Conservation (phyloP, 768 basidiomycete species). For the Amanita rubescens region DNA sequence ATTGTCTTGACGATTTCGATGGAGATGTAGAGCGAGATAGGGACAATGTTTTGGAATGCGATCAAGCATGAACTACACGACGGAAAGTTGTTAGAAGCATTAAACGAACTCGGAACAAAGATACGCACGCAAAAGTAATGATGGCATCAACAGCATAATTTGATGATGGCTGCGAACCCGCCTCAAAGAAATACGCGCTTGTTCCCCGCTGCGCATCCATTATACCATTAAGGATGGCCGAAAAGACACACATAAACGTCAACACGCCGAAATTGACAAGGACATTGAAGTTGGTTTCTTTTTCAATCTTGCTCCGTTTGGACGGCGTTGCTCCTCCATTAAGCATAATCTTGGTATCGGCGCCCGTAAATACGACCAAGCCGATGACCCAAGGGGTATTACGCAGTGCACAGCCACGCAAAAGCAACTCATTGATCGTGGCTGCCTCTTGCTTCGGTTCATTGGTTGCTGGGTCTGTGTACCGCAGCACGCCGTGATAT, state of each 20-base stretch:
- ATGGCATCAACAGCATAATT: slow-evolving; percentile 65
- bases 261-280: slow-evolving; percentile 86
- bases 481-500: slow-evolving; percentile 82
- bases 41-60: slow-evolving; percentile 96
- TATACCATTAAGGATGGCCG: slow-evolving; percentile 72
- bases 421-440: slow-evolving; percentile 86
- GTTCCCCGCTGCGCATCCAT: slow-evolving; percentile 52
- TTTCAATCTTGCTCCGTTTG: slow-evolving; percentile 97
- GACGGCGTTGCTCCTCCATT: slow-evolving; percentile 91
- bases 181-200: slow-evolving; percentile 70
- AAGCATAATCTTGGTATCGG: slow-evolving; percentile 88
- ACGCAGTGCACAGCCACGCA: slow-evolving; percentile 84
- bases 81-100: slow-evolving; percentile 9
- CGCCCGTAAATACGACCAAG: slow-evolving; percentile 89
- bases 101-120: not conserved
- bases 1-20: slow-evolving; percentile 98
- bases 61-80: slow-evolving; percentile 75
- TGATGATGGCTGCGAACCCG: slow-evolving; percentile 51
- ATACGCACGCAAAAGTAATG: slow-evolving; percentile 83
- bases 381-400: slow-evolving; percentile 93
- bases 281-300: slow-evolving; percentile 98
- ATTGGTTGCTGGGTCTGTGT: slow-evolving; percentile 44
- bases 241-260: slow-evolving; percentile 64
- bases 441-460: slow-evolving; percentile 61
- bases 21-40: slow-evolving; percentile 93